phyloP scores from a whole-genome alignment of 1,284 basidiomycete genomes.

The Melampsora medusae region DNA sequence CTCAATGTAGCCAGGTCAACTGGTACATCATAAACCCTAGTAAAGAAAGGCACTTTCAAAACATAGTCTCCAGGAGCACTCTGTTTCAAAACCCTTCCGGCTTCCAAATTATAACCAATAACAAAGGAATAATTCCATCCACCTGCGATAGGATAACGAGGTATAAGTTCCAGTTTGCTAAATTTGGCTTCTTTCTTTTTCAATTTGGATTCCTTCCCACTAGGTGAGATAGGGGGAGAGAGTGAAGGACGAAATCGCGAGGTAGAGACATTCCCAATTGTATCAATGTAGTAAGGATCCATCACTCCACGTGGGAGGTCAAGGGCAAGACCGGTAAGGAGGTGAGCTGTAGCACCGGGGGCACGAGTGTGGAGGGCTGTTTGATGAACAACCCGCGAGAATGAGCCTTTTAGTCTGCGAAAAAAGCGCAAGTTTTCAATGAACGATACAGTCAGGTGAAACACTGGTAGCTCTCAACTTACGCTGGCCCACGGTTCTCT shows the following conservation, averaged over 20 bases:
- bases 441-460: not conserved
- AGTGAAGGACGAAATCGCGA: conserved; percentile 67
- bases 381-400: conserved; percentile 87
- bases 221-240: conserved; percentile 47
- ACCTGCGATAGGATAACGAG: conserved; percentile 88
- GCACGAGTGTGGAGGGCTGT: conserved; percentile 65
- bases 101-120: conserved; percentile 83
- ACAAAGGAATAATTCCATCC: conserved; percentile 98
- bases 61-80: conserved; percentile 65
- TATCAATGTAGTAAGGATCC: conserved; percentile 81
- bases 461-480: conserved; percentile 53
- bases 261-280: conserved; percentile 94
- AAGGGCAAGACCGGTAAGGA: conserved; percentile 68
- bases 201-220: conserved; percentile 58
- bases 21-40: conserved; percentile 73
- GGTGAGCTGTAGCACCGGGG: conserved; percentile 65
- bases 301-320: conserved; percentile 77
- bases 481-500: conserved; percentile 83
- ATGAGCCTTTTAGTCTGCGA: conserved; percentile 83
- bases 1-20: conserved; percentile 75
- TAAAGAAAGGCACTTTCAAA: conserved; percentile 81
- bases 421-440: conserved; percentile 6
- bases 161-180: conserved; percentile 70
- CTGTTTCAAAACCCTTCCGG: conserved; percentile 63
- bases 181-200: conserved; percentile 56